Evolutionary conservation across 768 basidiomycete species (phyloP).

Genomic region (Mycena rosella): DNA sequence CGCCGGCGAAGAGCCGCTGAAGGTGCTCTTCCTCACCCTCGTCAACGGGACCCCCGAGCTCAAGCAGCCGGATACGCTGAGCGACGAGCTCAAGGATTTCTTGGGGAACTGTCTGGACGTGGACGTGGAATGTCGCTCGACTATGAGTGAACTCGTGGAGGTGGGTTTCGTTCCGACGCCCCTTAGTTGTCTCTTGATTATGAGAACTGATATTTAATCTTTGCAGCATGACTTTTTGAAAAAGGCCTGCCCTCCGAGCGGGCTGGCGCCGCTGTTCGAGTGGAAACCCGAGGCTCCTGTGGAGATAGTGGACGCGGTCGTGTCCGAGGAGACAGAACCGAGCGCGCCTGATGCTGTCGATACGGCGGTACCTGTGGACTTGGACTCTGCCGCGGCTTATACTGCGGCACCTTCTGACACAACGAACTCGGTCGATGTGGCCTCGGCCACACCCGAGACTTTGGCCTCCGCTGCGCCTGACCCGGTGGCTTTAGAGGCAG

Average conservation of each 20-base stretch:
- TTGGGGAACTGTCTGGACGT: constrained; percentile 82
- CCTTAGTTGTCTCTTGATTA: background rate
- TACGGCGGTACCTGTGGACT: no score
- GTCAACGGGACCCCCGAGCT: constrained; percentile 86
- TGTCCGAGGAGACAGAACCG: background rate
- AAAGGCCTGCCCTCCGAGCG: constrained; percentile 68
- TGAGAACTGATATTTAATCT: constrained; percentile 11
- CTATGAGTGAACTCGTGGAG: constrained; percentile 68
- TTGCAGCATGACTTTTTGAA: constrained; percentile 77
- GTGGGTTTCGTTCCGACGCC: constrained; percentile 50
- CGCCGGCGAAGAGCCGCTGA: constrained; percentile 72
- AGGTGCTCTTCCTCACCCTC: constrained; percentile 80
- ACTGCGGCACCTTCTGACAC: no score
- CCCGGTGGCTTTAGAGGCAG: no score
- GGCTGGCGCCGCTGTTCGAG: constrained; percentile 72
- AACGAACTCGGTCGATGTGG: no score
- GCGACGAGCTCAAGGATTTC: constrained; percentile 80
- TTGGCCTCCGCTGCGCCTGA: background rate
- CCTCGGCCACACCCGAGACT: background rate
- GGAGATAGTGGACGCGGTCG: background rate
- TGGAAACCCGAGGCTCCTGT: constrained; percentile 30
- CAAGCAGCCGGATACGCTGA: constrained; percentile 69
- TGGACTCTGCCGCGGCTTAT: background rate
- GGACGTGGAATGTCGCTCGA: constrained; percentile 81
- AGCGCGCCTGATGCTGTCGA: no score